Evolutionary conservation across 2,329 filamentous ascomycete species (phyloP).

Genomic region (Penicillium sp.): DNA sequence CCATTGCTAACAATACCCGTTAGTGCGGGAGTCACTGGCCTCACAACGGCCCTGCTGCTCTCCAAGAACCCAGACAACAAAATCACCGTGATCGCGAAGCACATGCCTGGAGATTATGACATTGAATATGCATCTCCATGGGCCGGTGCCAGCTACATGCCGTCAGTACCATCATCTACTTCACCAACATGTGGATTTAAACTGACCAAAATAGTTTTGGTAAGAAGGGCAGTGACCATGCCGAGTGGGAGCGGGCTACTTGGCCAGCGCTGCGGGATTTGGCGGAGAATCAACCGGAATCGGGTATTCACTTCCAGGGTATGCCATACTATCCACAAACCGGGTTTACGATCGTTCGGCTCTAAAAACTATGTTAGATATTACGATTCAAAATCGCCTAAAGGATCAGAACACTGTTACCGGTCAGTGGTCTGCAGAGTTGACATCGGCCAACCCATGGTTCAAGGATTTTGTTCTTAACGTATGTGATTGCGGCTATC

Average conservation of each 20-base stretch:
- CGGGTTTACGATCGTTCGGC: slow-evolving; percentile 60
- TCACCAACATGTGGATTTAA: neutral
- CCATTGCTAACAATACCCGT: neutral
- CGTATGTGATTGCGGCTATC: neutral
- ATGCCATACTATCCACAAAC: slow-evolving; percentile 30
- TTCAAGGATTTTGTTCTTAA: slow-evolving; percentile 12
- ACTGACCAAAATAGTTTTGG: neutral
- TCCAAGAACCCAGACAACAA: slow-evolving; percentile 59
- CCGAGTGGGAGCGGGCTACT: slow-evolving; percentile 54
- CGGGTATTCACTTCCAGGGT: slow-evolving; percentile 77
- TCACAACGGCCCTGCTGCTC: slow-evolving; percentile 67
- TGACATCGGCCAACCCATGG: slow-evolving; percentile 11
- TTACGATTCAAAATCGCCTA: slow-evolving; percentile 8
- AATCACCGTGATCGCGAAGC: slow-evolving; percentile 76
- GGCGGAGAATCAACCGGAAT: slow-evolving; percentile 69
- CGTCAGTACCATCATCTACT: neutral
- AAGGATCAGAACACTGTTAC: slow-evolving; percentile 11
- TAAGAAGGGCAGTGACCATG: slow-evolving; percentile 11
- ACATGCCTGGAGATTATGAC: slow-evolving; percentile 91
- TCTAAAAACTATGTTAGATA: slow-evolving; percentile 58
- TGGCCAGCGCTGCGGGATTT: slow-evolving; percentile 66
- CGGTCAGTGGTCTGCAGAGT: slow-evolving; percentile 11
- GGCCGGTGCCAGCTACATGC: slow-evolving; percentile 72
- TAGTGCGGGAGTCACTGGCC: slow-evolving; percentile 67
- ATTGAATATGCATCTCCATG: slow-evolving; percentile 87